These are phyloP conservation scores for Colletotrichum spinosum DNA, from an alignment of 2,329 filamentous ascomycete species.

Conservation along the genomic window DNA sequence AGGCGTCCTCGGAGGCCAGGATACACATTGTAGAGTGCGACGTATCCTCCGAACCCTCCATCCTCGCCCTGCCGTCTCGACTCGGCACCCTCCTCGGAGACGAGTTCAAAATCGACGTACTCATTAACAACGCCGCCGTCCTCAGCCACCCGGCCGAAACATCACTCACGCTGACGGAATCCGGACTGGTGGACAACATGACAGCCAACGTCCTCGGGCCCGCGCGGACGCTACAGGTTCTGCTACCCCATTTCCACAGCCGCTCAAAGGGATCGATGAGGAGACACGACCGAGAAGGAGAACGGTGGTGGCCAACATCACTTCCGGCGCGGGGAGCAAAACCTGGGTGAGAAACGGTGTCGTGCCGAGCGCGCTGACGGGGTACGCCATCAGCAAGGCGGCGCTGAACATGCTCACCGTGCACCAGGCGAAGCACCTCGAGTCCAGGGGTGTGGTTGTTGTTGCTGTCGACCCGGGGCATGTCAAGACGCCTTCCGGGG, in stretches of 20 bases:
- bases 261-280: not conserved
- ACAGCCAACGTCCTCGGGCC: constrained; percentile 60
- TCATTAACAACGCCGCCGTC: constrained; percentile 53
- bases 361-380: constrained; percentile 41
- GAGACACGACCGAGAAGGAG: not conserved
- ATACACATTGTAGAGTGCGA: constrained; percentile 35
- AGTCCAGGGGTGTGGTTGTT: constrained; percentile 41
- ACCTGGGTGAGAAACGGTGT: constrained; percentile 40
- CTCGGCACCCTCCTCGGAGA: not conserved
- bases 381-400: constrained; percentile 51
- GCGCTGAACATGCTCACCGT: constrained; percentile 52
- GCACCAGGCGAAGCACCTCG: constrained; percentile 44
- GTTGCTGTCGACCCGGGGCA: constrained; percentile 49
- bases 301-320: constrained; percentile 54
- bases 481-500: constrained; percentile 50
- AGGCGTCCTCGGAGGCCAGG: not conserved
- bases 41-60: constrained; percentile 27
- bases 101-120: constrained; percentile 40
- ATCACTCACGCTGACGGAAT: constrained; percentile 50
- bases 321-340: constrained; percentile 52
- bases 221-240: constrained; percentile 54
- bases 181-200: constrained; percentile 53
- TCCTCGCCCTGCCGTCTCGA: constrained; percentile 6
- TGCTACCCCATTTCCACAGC: constrained; percentile 45
- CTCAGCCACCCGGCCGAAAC: constrained; percentile 46